Percentiles rank a stretch among this genome's conserved stretches.
phyloP scores from a whole-genome alignment of 169 alveolate species.

The Plasmodium vivax region DNA sequence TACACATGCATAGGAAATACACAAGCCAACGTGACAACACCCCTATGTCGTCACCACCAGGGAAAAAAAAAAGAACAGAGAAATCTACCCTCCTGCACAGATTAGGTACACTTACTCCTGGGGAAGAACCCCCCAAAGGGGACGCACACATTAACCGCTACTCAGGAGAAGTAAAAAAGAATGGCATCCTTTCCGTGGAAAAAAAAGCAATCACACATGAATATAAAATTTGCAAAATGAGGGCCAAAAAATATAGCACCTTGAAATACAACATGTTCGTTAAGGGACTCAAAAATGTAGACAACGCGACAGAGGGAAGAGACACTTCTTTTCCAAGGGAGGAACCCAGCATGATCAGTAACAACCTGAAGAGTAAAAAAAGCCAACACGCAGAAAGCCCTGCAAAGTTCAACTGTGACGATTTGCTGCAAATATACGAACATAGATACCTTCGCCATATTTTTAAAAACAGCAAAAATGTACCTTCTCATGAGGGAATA shows the following conservation, averaged over 20 bases:
- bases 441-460: slow-evolving; percentile 52
- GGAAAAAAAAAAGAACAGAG: slow-evolving; percentile 46
- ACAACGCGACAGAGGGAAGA: neutral
- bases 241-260: neutral
- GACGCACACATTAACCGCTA: neutral
- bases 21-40: neutral
- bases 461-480: slow-evolving; percentile 1
- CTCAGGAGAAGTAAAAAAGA: neutral
- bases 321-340: neutral
- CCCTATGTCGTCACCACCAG: slow-evolving; percentile 24
- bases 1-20: neutral
- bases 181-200: neutral
- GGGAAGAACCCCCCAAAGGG: neutral
- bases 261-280: slow-evolving; percentile 14
- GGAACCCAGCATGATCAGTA: neutral
- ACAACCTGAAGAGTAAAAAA: neutral
- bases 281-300: neutral
- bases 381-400: neutral
- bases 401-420: slow-evolving; percentile 8
- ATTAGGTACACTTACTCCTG: neutral
- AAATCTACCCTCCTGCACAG: slow-evolving; percentile 34
- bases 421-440: slow-evolving; percentile 66
- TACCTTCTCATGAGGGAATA: neutral
- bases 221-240: neutral
- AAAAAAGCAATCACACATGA: neutral